Evolutionary conservation across 192 early-diverging fungal species (phyloP).

Genomic region (Polychytrium aggregatum): DNA sequence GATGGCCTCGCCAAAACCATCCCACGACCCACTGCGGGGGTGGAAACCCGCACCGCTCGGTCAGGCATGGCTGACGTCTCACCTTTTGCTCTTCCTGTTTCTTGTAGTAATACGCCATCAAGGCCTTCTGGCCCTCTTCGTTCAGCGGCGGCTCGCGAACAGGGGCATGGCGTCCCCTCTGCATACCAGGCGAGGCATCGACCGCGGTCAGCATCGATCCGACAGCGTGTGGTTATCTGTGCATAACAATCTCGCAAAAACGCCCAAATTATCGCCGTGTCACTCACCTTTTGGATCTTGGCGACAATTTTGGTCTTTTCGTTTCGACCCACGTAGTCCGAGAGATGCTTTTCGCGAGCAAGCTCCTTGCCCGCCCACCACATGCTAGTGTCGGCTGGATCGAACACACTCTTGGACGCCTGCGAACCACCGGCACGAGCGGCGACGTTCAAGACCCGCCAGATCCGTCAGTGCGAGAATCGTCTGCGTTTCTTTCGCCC

Average conservation of each 20-base stretch:
- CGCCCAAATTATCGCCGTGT: background rate
- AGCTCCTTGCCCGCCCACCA: slow-evolving; percentile 58
- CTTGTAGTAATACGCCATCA: slow-evolving; percentile 53
- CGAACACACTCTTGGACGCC: slow-evolving; percentile 34
- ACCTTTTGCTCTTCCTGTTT: slow-evolving; percentile 52
- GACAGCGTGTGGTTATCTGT: no score
- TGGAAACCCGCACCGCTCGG: background rate
- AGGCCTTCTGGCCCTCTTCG: slow-evolving; percentile 39
- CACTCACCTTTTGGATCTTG: slow-evolving; percentile 39
- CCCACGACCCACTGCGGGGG: background rate
- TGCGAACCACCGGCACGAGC: slow-evolving; percentile 2
- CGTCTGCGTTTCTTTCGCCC: no score
- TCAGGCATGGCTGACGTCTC: no score
- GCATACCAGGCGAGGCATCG: no score
- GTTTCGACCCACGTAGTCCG: slow-evolving; percentile 45
- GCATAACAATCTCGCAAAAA: no score
- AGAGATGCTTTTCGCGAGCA: slow-evolving; percentile 26
- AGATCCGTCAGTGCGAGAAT: no score
- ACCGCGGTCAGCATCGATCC: background rate
- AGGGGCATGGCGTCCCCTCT: slow-evolving; percentile 42
- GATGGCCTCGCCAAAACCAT: background rate
- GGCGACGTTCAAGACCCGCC: background rate
- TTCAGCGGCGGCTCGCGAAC: slow-evolving; percentile 34
- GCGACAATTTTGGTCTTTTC: slow-evolving; percentile 47
- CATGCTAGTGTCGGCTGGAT: slow-evolving; percentile 20